Evolutionary conservation across 176 grass and related monocot species (phyloP).

Genomic region (Guadua angustifolia): DNA sequence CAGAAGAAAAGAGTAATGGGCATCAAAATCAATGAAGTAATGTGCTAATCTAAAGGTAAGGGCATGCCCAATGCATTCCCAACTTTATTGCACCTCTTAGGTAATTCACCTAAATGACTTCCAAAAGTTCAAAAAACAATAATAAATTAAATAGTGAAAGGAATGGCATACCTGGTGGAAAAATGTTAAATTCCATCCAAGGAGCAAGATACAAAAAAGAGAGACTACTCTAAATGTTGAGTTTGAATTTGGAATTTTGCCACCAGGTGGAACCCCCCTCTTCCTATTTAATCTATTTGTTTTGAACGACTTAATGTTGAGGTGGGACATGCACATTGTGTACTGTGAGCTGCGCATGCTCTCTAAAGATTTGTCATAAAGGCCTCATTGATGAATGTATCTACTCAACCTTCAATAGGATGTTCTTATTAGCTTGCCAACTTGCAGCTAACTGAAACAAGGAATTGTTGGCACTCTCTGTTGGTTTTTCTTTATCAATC

Average conservation of each 20-base stretch:
- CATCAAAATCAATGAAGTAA: slow-evolving; percentile 11
- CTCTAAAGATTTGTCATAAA: background rate
- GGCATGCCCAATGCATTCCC: background rate
- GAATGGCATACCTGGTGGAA: background rate
- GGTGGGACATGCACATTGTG: background rate
- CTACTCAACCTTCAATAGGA: slow-evolving; percentile 76
- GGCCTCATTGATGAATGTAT: slow-evolving; percentile 18
- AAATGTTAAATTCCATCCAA: background rate
- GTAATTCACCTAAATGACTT: slow-evolving; percentile 11
- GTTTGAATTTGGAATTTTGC: background rate
- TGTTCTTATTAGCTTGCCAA: slow-evolving; percentile 99
- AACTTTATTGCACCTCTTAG: background rate
- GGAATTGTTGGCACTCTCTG: slow-evolving; percentile 45
- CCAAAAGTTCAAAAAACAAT: background rate
- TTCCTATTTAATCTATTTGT: background rate
- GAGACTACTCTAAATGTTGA: background rate
- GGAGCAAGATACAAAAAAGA: background rate
- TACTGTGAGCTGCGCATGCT: background rate
- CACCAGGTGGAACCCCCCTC: background rate
- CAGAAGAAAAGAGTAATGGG: background rate
- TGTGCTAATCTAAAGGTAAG: background rate
- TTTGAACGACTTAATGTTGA: background rate
- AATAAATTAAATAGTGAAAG: background rate
- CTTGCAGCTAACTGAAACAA: slow-evolving; percentile 88
- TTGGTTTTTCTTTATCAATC: slow-evolving; percentile 62